Percentiles rank a stretch among this genome's conserved stretches.
These are phyloP conservation scores for Epichloe gansuensis DNA, from an alignment of 2,329 filamentous ascomycete species.

Conservation along the genomic window DNA sequence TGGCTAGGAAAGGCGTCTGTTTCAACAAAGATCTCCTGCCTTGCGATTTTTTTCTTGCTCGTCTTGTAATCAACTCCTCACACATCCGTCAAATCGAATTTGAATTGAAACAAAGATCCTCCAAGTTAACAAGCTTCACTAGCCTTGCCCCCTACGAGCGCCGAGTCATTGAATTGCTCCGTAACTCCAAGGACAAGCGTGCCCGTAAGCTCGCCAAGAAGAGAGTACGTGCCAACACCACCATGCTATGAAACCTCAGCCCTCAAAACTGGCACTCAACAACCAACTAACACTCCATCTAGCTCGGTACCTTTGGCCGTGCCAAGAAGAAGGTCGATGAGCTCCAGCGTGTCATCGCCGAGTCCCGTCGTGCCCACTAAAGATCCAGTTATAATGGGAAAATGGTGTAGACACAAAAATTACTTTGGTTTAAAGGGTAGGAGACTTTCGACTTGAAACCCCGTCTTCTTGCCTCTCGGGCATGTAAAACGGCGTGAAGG, in stretches of 20 bases:
- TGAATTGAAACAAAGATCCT: neutral
- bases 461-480: neutral
- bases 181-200: slow-evolving; percentile 99
- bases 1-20: too few relatives aligned
- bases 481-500: slow-evolving; percentile 3
- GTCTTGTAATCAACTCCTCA: neutral
- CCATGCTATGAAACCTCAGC: neutral
- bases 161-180: slow-evolving; percentile 96
- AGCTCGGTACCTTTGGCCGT: slow-evolving; percentile 97
- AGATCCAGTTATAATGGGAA: slow-evolving; percentile 5
- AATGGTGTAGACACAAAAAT: neutral
- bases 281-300: slow-evolving; percentile 16
- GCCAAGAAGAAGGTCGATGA: slow-evolving; percentile 99
- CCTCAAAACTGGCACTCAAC: slow-evolving; percentile 10
- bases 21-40: neutral
- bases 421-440: neutral
- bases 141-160: slow-evolving; percentile 93
- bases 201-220: slow-evolving; percentile 99
- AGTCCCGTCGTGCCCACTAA: slow-evolving; percentile 67
- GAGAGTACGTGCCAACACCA: slow-evolving; percentile 54
- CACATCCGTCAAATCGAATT: neutral
- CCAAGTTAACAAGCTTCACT: neutral
- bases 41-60: neutral
- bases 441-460: neutral
- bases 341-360: slow-evolving; percentile 94